phyloP scores from a whole-genome alignment of 202 grass and related monocot species.

The Eragrostis tef region DNA sequence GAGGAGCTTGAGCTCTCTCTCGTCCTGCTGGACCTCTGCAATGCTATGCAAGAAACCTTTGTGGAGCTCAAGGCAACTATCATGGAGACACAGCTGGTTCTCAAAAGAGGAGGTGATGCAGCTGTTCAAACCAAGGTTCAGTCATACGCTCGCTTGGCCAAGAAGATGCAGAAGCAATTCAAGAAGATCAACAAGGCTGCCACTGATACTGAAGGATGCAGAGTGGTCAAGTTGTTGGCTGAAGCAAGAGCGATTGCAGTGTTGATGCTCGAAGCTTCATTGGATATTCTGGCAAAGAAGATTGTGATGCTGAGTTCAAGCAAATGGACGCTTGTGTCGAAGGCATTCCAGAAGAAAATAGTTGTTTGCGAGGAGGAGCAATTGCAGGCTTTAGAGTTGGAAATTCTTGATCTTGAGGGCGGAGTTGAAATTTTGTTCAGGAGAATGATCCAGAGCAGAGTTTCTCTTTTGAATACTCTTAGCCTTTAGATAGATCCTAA shows the following conservation, averaged over 20 bases:
- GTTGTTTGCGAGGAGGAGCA: conserved; percentile 7
- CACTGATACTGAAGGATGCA: background rate
- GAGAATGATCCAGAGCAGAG: conserved; percentile 59
- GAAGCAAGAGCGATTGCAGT: conserved; percentile 51
- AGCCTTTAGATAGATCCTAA: conserved; percentile 44
- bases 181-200: conserved; percentile 48
- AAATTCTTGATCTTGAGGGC: conserved; percentile 54
- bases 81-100: conserved; percentile 44
- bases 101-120: conserved; percentile 40
- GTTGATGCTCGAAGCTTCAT: conserved; percentile 41
- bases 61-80: conserved; percentile 37
- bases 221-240: conserved; percentile 27
- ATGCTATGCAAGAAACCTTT: conserved; percentile 43
- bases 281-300: conserved; percentile 25
- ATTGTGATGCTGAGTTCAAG: conserved; percentile 27
- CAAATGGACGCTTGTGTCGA: conserved; percentile 58
- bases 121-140: conserved; percentile 31
- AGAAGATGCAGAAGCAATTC: conserved; percentile 52
- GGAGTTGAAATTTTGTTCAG: conserved; percentile 38
- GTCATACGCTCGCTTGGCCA: conserved; percentile 30
- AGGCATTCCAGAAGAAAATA: conserved; percentile 22
- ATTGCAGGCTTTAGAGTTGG: conserved; percentile 31
- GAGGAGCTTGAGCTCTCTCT: conserved; percentile 58
- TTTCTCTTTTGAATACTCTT: conserved; percentile 66
- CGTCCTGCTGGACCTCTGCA: conserved; percentile 54